Conservation (phyloP, 2,329 filamentous ascomycete species). For the Tolypocladium endophyticum region DNA sequence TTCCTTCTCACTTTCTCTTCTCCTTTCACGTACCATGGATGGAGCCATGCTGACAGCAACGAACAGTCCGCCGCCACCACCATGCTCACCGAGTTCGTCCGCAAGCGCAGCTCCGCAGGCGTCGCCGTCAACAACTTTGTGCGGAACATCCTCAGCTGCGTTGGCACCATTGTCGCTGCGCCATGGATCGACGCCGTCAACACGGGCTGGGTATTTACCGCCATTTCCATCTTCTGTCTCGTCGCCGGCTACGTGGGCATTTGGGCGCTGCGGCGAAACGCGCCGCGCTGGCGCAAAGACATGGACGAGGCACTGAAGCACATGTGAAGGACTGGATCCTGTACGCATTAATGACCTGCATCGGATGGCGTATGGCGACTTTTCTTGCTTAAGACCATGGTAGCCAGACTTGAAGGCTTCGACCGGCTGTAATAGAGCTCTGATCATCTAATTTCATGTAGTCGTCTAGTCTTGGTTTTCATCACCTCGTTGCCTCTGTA, state of each 20-base stretch:
- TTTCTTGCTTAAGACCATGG: background rate
- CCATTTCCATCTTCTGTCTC: conserved; percentile 39
- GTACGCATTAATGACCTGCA: background rate
- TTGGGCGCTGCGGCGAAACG: conserved; percentile 49
- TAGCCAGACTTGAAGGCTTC: background rate
- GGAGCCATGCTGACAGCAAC: background rate
- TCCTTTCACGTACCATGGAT: background rate
- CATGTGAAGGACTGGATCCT: conserved; percentile 1
- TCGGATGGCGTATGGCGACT: background rate
- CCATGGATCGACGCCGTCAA: conserved; percentile 63
- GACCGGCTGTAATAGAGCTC: background rate
- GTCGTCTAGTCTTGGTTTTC: background rate
- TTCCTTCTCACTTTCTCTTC: background rate
- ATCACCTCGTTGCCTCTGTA: background rate
- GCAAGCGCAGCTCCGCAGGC: conserved; percentile 56
- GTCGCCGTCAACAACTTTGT: conserved; percentile 77
- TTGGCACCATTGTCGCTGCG: conserved; percentile 58
- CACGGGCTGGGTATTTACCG: conserved; percentile 67
- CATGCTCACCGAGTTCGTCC: conserved; percentile 80
- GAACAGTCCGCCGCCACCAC: conserved; percentile 52
- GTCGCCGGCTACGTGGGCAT: conserved; percentile 47
- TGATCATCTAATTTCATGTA: background rate
- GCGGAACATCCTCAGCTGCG: conserved; percentile 66
- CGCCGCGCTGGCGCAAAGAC: conserved; percentile 48
- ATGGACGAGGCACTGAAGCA: conserved; percentile 45